Conservation (phyloP, 139 green algal species). For the Coccomyxa sp. region DNA sequence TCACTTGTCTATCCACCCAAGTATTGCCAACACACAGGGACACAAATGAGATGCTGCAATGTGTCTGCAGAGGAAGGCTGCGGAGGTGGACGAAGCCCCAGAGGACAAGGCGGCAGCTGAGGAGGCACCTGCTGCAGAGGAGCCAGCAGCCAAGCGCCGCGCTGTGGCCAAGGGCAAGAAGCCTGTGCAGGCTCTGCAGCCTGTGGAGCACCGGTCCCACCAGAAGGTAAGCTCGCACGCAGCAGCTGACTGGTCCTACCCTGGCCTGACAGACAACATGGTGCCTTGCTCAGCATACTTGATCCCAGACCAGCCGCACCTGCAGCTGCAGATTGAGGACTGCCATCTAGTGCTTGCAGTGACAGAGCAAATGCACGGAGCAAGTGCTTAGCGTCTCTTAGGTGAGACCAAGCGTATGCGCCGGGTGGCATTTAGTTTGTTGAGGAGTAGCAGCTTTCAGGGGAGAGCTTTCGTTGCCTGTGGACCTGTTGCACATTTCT, state of each 20-base stretch:
- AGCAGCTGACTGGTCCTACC: not conserved
- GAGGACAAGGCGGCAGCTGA: not conserved
- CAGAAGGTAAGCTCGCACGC: not conserved
- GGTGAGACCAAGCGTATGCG: too few species aligned
- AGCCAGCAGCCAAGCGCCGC: not conserved
- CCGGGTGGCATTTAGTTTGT: too few species aligned
- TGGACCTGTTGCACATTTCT: not conserved
- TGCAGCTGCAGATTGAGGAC: not conserved
- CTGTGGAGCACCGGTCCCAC: conserved; percentile 24
- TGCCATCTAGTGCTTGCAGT: not conserved
- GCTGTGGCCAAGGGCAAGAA: not conserved
- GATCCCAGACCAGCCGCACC: not conserved
- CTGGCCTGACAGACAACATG: not conserved
- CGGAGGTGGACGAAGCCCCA: too few species aligned
- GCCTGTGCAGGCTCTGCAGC: conserved; percentile 16
- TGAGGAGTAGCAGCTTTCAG: not conserved
- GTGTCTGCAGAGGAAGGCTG: too few species aligned
- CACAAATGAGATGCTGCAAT: too few species aligned
- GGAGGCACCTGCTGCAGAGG: not conserved
- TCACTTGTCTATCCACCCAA: too few species aligned
- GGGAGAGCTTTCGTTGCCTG: not conserved
- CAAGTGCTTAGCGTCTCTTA: not conserved
- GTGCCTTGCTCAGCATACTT: not conserved
- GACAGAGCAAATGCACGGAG: not conserved
- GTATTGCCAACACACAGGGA: too few species aligned